These are phyloP conservation scores for Cyclanthera cordifolia DNA, from an alignment of 306 rosid genomes.

Conservation along the genomic window DNA sequence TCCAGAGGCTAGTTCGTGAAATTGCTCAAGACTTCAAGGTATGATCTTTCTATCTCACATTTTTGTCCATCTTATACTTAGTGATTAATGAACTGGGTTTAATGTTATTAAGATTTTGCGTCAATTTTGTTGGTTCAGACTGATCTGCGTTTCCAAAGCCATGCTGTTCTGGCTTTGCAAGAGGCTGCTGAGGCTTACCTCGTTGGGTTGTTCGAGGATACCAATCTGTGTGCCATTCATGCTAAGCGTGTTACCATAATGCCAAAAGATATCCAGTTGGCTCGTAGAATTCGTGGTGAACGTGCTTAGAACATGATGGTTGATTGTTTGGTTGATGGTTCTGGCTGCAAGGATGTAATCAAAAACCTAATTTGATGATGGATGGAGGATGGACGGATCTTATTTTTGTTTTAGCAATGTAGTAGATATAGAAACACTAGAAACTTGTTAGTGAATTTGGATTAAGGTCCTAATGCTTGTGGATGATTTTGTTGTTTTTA, in stretches of 20 bases:
- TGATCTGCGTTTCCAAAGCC: constrained; percentile 92
- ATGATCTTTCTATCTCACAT: neutral
- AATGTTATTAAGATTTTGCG: neutral
- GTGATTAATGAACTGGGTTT: neutral
- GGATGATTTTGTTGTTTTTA: too few species aligned
- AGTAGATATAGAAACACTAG: constrained; percentile 7
- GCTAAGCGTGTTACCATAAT: constrained; percentile 92
- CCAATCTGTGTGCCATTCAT: constrained; percentile 82
- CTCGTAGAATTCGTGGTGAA: constrained; percentile 81
- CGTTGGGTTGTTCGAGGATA: constrained; percentile 80
- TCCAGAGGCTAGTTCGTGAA: constrained; percentile 92
- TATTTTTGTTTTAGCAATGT: neutral
- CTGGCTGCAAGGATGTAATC: constrained; percentile 41
- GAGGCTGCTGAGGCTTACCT: constrained; percentile 95
- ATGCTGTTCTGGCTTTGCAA: constrained; percentile 78
- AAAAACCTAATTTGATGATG: neutral
- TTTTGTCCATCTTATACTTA: neutral
- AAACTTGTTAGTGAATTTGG: constrained; percentile 10
- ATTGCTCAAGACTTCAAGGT: constrained; percentile 96
- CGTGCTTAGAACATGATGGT: constrained; percentile 73
- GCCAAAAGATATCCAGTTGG: constrained; percentile 93
- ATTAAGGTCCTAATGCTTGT: too few species aligned
- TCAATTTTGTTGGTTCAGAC: constrained; percentile 33
- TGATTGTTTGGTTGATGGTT: too few species aligned
- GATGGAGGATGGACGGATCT: neutral